Evolutionary conservation across 2,329 filamentous ascomycete species (phyloP).

Genomic region (Monilinia fructicola): DNA sequence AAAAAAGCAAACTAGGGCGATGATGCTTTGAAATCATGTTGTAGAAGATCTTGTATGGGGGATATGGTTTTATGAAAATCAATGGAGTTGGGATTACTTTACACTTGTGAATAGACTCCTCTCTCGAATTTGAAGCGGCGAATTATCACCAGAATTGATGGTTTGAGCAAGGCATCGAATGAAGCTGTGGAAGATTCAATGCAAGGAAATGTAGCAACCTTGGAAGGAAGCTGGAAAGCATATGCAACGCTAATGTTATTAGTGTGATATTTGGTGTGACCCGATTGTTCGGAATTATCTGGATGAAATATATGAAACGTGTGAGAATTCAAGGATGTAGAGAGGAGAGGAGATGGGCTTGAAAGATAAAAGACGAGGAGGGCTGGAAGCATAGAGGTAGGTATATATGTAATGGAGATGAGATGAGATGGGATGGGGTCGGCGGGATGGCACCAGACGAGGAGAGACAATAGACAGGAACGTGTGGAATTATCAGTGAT

Average conservation of each 20-base stretch:
- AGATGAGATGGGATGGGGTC: too few species aligned
- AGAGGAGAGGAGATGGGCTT: too few species aligned
- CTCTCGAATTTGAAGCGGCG: background rate
- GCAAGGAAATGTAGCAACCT: slow-evolving; percentile 13
- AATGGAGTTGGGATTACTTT: background rate
- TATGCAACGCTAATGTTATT: slow-evolving; percentile 10
- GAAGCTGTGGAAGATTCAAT: background rate
- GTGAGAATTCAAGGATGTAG: background rate
- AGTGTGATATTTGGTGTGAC: background rate
- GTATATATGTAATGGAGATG: background rate
- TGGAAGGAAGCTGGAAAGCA: slow-evolving; percentile 12
- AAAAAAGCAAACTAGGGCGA: slow-evolving; percentile 6
- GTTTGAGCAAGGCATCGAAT: background rate
- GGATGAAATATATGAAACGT: background rate
- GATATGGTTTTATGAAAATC: background rate
- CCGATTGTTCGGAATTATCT: slow-evolving; percentile 13
- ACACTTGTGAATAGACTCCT: background rate
- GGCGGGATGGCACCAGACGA: background rate
- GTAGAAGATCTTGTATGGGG: background rate
- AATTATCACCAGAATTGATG: background rate
- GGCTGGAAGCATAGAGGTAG: background rate
- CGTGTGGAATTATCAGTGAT: background rate
- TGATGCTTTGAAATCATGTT: background rate
- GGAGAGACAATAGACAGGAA: background rate
- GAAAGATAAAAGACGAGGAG: background rate